Percentiles rank a stretch among this genome's conserved stretches.
These are phyloP conservation scores for Kwoniella sp. DNA, from an alignment of 768 basidiomycete species.

Conservation along the genomic window DNA sequence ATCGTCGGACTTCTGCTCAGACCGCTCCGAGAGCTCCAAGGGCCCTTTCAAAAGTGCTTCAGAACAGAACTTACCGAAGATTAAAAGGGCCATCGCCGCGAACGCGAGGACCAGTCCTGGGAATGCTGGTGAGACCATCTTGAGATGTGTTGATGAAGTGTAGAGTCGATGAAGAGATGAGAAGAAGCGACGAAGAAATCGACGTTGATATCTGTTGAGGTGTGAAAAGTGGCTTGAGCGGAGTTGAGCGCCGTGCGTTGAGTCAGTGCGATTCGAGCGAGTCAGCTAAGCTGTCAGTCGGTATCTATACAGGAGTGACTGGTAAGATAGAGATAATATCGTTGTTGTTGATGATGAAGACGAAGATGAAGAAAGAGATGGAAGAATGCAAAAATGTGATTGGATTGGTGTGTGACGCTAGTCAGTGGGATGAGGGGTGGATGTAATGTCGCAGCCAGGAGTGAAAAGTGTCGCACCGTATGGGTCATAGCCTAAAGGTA, in stretches of 20 bases:
- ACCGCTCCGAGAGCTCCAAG: too few species aligned
- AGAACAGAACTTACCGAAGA: conserved; percentile 57
- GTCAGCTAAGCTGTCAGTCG: neutral
- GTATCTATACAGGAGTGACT: too few species aligned
- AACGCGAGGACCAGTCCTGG: conserved; percentile 75
- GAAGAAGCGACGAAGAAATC: neutral
- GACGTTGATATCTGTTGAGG: neutral
- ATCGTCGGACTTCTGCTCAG: too few species aligned
- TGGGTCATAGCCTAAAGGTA: neutral
- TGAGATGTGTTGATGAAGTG: conserved; percentile 6
- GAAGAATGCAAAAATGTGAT: conserved; percentile 5
- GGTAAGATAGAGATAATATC: neutral
- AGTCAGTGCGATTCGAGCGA: conserved; percentile 2
- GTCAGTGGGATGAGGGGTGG: neutral
- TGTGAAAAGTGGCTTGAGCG: conserved; percentile 15
- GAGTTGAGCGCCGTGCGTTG: neutral
- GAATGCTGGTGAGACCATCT: conserved; percentile 62
- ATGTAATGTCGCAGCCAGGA: neutral
- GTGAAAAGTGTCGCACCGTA: neutral
- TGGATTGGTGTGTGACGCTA: neutral
- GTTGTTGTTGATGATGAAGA: neutral
- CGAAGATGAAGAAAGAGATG: neutral
- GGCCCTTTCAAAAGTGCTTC: neutral
- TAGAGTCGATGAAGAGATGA: conserved; percentile 5
- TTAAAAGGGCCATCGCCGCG: conserved; percentile 65